Conservation (phyloP, 208 protist genomes). For the Crithidia acanthocephali region DNA sequence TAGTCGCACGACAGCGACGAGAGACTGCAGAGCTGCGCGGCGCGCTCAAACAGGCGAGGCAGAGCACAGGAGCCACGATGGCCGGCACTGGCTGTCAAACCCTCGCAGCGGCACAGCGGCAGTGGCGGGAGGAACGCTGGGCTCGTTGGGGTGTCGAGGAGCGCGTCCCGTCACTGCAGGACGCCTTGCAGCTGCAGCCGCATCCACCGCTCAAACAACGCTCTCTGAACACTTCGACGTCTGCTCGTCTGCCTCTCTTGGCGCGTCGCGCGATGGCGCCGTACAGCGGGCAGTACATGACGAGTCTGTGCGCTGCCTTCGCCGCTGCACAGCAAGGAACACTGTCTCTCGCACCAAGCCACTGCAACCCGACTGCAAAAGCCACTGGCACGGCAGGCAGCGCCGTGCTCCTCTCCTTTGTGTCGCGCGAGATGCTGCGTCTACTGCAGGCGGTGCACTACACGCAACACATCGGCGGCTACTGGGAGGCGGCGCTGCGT, state of each 20-base stretch:
- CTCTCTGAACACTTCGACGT: too few species aligned
- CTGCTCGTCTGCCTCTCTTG: slow-evolving; percentile 1
- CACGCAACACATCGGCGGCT: slow-evolving; percentile 32
- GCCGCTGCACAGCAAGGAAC: slow-evolving; percentile 6
- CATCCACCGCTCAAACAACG: too few species aligned
- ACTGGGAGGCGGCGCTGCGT: slow-evolving; percentile 59
- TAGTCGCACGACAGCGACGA: slow-evolving; percentile 5
- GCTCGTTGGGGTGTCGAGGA: slow-evolving; percentile 15
- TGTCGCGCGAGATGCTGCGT: slow-evolving; percentile 52
- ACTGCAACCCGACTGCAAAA: neutral
- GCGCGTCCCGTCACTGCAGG: neutral
- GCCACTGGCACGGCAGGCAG: slow-evolving; percentile 22
- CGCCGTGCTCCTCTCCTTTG: slow-evolving; percentile 49
- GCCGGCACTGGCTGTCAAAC: neutral
- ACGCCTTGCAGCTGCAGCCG: too few species aligned
- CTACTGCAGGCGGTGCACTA: slow-evolving; percentile 37
- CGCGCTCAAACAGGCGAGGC: neutral
- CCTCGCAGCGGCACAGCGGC: neutral
- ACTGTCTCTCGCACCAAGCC: neutral
- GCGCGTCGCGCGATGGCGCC: slow-evolving; percentile 30
- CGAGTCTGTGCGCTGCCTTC: slow-evolving; percentile 29
- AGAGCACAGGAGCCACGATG: neutral
- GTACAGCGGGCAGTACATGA: slow-evolving; percentile 1
- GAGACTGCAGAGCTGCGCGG: neutral
- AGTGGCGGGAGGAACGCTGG: slow-evolving; percentile 9